Base-by-base conservation (phyloP, 2,329 filamentous ascomycete species). In the Exutisphaerella laricina region DNA sequence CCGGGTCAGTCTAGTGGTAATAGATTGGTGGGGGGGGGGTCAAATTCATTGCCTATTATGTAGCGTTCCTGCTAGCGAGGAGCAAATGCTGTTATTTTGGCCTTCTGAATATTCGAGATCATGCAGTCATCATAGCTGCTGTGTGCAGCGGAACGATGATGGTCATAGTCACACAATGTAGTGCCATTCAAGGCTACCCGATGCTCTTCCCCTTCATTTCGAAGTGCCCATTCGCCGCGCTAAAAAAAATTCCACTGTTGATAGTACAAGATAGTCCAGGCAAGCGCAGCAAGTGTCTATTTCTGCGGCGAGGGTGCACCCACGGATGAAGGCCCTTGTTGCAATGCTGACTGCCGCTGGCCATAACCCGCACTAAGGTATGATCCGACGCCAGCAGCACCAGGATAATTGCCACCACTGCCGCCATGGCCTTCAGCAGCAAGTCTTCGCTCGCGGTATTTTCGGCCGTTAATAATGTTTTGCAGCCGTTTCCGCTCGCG, bases 381-480 rank as follows among this genome's bases (percentile, higher is more conserved):
- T 39, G 55, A 58, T 9, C 59, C 59, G 3, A 54, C 54, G 4
- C 59, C 59, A 10, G 53, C 43, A 7, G 59, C 59, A 10, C 59
- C 59, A n/a, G 59, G 58, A 47, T 62, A 62, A 32, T 62, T 62
- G 3, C 59, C 59, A 21, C 60, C 60, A 48, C 53, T 57, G 3
- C 59, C 60, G 5, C 58, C 56, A 23, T 60, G 56, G 1, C 60
- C 61, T 45, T 64, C 61, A 14, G 61, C 60, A 3, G 61, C 61
- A 12, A 65, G 48, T 28, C 63, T 48, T 7, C 63, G 51, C 51
- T 65, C 63, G 13, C 63, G 57, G 39, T 65, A 65, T 52, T 65
- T 65, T 8, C 63, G 54, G n/a, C 63, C 63, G 39, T 65, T 65
- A 53, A 65, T 65, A 38, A 65, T 65, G 25, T 65, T 65, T 48